phyloP scores from a whole-genome alignment of 495 filamentous ascomycete species.

The Hypoxylon fragiforme region DNA sequence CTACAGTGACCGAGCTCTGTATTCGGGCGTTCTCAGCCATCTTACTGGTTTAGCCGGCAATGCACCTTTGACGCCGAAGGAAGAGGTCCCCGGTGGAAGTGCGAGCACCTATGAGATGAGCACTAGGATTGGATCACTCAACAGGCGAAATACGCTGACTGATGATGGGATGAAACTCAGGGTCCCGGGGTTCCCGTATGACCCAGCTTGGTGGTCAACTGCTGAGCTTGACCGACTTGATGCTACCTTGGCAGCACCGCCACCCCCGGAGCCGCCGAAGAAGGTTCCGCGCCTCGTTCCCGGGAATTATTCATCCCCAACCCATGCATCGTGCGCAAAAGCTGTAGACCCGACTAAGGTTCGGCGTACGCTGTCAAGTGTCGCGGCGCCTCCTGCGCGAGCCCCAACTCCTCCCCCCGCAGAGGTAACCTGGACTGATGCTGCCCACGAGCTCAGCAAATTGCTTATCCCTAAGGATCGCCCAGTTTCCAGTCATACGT shows the following conservation, averaged over 20 bases:
- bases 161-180: slow-evolving; percentile 32
- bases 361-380: slow-evolving; percentile 34
- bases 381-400: slow-evolving; percentile 29
- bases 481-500: slow-evolving; percentile 71
- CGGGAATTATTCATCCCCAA: slow-evolving; percentile 66
- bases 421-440: slow-evolving; percentile 81
- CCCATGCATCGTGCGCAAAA: slow-evolving; percentile 43
- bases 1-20: slow-evolving; percentile 88
- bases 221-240: slow-evolving; percentile 68
- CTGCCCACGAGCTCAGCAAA: slow-evolving; percentile 78
- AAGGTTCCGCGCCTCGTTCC: slow-evolving; percentile 57
- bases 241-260: slow-evolving; percentile 51
- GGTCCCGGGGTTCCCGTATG: slow-evolving; percentile 50
- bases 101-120: slow-evolving; percentile 59
- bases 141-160: slow-evolving; percentile 39
- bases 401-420: slow-evolving; percentile 67
- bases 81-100: slow-evolving; percentile 45
- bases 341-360: slow-evolving; percentile 42
- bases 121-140: slow-evolving; percentile 46
- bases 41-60: slow-evolving; percentile 72
- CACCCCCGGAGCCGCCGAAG: slow-evolving; percentile 46
- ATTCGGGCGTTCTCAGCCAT: slow-evolving; percentile 86
- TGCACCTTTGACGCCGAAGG: slow-evolving; percentile 44
- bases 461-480: slow-evolving; percentile 75
- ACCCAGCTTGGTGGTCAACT: slow-evolving; percentile 78